These are phyloP conservation scores for Cladosporium oxysporum DNA, from an alignment of 2,329 filamentous ascomycete genomes.

Conservation along the genomic window DNA sequence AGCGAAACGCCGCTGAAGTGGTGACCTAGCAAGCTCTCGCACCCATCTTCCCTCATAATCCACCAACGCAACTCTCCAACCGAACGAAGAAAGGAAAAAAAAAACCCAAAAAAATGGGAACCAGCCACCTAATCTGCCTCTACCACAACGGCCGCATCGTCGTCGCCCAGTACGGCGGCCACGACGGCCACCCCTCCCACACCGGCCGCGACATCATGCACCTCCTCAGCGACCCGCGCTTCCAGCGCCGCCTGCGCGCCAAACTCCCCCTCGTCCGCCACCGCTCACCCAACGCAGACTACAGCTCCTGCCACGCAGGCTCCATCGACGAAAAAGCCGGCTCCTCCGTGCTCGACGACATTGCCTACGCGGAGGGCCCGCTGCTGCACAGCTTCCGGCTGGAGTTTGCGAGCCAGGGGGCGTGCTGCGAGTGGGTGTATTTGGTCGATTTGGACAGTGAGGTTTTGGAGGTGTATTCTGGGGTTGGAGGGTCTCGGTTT, in stretches of 20 bases:
- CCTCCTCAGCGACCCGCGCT: constrained; percentile 28
- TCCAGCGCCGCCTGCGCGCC: constrained; percentile 29
- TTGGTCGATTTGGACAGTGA: constrained; percentile 32
- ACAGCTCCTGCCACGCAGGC: neutral
- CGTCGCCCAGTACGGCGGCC: constrained; percentile 35
- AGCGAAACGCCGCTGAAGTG: no score
- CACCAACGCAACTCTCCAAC: no score
- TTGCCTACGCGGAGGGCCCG: neutral
- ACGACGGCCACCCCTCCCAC: constrained; percentile 28
- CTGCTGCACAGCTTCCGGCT: constrained; percentile 16
- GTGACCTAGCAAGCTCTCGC: no score
- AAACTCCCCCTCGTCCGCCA: neutral
- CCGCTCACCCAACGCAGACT: neutral
- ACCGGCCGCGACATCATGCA: constrained; percentile 29
- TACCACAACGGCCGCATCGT: constrained; percentile 27
- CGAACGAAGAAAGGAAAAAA: no score
- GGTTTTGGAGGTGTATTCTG: constrained; percentile 22
- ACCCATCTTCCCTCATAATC: no score
- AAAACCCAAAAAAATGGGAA: constrained; percentile 21
- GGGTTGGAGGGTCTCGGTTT: neutral
- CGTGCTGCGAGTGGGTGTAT: constrained; percentile 34
- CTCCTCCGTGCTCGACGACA: neutral
- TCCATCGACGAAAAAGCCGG: neutral
- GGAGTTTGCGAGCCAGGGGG: constrained; percentile 28
- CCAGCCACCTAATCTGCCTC: constrained; percentile 27